Evolutionary conservation across 192 early-diverging fungal species (phyloP).

Genomic region (Linnemannia zychae): DNA sequence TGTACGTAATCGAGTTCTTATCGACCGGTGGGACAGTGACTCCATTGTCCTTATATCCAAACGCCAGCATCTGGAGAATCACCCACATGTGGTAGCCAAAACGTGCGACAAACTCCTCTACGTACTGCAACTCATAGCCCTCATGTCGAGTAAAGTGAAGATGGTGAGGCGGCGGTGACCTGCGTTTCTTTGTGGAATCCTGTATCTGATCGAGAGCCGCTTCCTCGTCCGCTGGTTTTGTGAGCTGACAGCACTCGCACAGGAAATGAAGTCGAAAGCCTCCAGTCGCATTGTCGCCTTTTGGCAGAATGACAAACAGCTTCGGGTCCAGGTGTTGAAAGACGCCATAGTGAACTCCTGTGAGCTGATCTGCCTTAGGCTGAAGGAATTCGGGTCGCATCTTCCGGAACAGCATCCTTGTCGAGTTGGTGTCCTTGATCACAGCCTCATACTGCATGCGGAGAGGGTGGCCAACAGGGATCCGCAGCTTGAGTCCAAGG

Average conservation of each 20-base stretch:
- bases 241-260: conserved; percentile 21
- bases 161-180: conserved; percentile 3
- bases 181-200: background rate
- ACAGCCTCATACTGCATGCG: conserved; percentile 10
- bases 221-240: background rate
- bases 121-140: conserved; percentile 14
- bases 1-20: background rate
- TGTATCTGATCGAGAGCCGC: background rate
- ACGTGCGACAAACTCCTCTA: conserved; percentile 21
- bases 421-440: conserved; percentile 9
- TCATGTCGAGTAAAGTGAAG: conserved; percentile 19
- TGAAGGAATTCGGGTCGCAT: conserved; percentile 17
- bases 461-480: conserved; percentile 4
- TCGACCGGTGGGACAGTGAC: conserved; percentile 1
- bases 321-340: conserved; percentile 18
- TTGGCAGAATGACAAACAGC: conserved; percentile 13
- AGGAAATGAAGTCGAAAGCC: conserved; percentile 20
- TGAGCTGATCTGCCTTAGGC: conserved; percentile 12
- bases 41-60: conserved; percentile 20
- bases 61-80: conserved; percentile 6
- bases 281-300: conserved; percentile 4
- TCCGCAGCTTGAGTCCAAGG: background rate
- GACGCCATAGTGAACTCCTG: conserved; percentile 9
- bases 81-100: conserved; percentile 29
- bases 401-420: conserved; percentile 10